Percentiles rank a stretch among this genome's conserved stretches.
Conservation (phyloP, 495 filamentous ascomycete species). For the Filosporella fistucella region DNA sequence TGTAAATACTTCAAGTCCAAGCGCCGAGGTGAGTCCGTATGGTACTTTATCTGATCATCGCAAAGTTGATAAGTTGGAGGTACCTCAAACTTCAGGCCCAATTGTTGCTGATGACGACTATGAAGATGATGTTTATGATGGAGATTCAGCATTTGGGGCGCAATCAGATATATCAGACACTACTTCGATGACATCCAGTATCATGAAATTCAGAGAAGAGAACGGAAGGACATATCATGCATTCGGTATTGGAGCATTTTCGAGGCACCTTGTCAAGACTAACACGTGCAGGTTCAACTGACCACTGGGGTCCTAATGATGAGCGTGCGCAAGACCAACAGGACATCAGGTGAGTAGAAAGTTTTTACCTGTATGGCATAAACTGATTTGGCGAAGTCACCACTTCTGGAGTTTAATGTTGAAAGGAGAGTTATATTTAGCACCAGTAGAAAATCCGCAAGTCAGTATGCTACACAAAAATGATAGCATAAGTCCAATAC, state of each 20-base stretch:
- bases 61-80: background rate
- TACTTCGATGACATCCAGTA: slow-evolving; percentile 22
- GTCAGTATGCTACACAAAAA: no score
- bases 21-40: no score
- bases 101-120: background rate
- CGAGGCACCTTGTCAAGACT: background rate
- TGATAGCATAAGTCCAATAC: no score
- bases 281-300: slow-evolving; percentile 3
- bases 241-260: slow-evolving; percentile 9
- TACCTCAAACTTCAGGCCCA: no score
- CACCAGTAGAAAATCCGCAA: slow-evolving; percentile 52
- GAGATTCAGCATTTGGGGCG: slow-evolving; percentile 8
- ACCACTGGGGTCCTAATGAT: slow-evolving; percentile 13
- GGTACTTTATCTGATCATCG: background rate
- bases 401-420: slow-evolving; percentile 39
- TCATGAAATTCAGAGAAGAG: slow-evolving; percentile 25
- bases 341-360: slow-evolving; percentile 5
- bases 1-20: no score
- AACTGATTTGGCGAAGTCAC: slow-evolving; percentile 1
- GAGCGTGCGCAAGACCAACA: slow-evolving; percentile 5
- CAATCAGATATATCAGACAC: slow-evolving; percentile 5
- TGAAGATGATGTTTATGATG: background rate
- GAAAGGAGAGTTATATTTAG: slow-evolving; percentile 49
- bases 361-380: background rate
- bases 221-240: slow-evolving; percentile 30